phyloP scores from a whole-genome alignment of 1,284 basidiomycete species.

The Rhodofomes roseus region DNA sequence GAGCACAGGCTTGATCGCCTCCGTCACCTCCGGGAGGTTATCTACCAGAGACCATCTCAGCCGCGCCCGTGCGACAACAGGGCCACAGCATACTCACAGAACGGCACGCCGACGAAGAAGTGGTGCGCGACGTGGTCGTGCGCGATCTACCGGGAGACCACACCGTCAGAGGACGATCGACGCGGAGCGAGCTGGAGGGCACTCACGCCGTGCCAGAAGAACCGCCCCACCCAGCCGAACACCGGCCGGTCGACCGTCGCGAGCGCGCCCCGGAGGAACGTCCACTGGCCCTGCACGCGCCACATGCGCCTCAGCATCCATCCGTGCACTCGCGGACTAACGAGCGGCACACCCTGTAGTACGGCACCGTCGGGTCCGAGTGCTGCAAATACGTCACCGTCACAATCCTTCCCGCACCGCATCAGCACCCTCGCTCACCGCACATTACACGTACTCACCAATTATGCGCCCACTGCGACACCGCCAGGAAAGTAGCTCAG shows the following conservation, averaged over 20 bases:
- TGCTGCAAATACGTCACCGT: conserved; percentile 42
- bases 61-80: too few species aligned
- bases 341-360: conserved; percentile 30
- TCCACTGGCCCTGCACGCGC: conserved; percentile 39
- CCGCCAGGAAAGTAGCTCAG: neutral
- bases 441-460: conserved; percentile 27
- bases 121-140: conserved; percentile 39
- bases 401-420: conserved; percentile 29
- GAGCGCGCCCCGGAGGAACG: conserved; percentile 51
- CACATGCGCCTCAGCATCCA: neutral
- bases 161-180: neutral
- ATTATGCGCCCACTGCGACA: conserved; percentile 23
- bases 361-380: conserved; percentile 37
- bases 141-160: conserved; percentile 30
- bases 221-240: conserved; percentile 52
- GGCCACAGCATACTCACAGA: conserved; percentile 21
- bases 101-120: conserved; percentile 37
- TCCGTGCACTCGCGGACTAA: neutral
- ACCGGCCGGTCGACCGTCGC: conserved; percentile 56
- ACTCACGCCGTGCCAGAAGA: conserved; percentile 54
- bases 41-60: conserved; percentile 25
- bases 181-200: neutral
- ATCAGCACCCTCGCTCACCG: neutral
- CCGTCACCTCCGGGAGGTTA: conserved; percentile 36
- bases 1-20: conserved; percentile 36